Evolutionary conservation across 768 basidiomycete species (phyloP).

Genomic region (Wakefieldia striispora): DNA sequence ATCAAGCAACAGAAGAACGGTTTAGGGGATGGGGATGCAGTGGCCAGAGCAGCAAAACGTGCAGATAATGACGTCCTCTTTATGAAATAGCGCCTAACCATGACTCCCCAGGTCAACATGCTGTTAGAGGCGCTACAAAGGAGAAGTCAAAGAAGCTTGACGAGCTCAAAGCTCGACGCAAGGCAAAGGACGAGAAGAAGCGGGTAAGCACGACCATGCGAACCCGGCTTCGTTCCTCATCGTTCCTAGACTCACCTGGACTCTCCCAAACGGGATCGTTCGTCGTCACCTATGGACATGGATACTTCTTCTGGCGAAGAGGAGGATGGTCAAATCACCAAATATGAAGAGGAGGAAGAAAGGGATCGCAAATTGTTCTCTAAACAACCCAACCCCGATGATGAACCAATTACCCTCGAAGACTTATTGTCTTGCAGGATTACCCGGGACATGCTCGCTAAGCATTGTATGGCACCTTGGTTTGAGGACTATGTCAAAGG

Average conservation of each 20-base stretch:
- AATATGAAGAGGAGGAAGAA: slow-evolving; percentile 72
- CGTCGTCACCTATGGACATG: slow-evolving; percentile 83
- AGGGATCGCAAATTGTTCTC: slow-evolving; percentile 51
- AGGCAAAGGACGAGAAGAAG: slow-evolving; percentile 87
- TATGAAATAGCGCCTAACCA: slow-evolving; percentile 7
- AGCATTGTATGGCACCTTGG: slow-evolving; percentile 72
- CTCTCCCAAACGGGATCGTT: slow-evolving; percentile 68
- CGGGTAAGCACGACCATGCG: slow-evolving; percentile 47
- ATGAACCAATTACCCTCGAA: slow-evolving; percentile 48
- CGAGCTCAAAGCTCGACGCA: slow-evolving; percentile 82
- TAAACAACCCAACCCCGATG: slow-evolving; percentile 39
- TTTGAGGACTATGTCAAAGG: slow-evolving; percentile 85
- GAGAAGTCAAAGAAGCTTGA: slow-evolving; percentile 78
- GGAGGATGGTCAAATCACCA: slow-evolving; percentile 73
- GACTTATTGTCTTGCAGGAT: slow-evolving; percentile 65
- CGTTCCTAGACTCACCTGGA: slow-evolving; percentile 41
- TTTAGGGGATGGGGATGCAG: slow-evolving; percentile 52
- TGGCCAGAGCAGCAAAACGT: slow-evolving; percentile 79
- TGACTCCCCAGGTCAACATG: slow-evolving; percentile 61
- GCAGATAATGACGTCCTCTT: slow-evolving; percentile 24
- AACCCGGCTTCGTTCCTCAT: slow-evolving; percentile 8
- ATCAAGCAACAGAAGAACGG: slow-evolving; percentile 58
- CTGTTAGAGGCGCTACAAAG: slow-evolving; percentile 69
- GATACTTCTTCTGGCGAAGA: slow-evolving; percentile 80
- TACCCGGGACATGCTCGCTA: slow-evolving; percentile 68